Evolutionary conservation across 2,329 filamentous ascomycete genomes (phyloP).

Genomic region (Epichloe amarillans): DNA sequence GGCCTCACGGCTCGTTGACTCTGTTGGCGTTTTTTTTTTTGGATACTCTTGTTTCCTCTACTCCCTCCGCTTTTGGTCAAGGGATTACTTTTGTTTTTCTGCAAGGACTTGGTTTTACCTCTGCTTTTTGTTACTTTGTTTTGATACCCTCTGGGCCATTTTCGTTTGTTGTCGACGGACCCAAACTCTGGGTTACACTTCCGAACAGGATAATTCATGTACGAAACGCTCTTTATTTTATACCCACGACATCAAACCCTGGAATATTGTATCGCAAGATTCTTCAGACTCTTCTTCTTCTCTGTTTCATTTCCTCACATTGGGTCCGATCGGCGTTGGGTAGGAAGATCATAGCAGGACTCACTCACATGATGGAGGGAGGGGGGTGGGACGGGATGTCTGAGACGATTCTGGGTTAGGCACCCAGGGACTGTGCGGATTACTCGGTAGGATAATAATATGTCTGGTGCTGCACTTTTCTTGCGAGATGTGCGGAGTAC

Average conservation of each 20-base stretch:
- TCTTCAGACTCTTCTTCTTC: neutral
- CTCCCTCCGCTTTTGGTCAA: neutral
- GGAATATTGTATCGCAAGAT: neutral
- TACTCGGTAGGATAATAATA: no score
- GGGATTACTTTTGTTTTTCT: neutral
- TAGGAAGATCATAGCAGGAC: neutral
- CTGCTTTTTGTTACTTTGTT: neutral
- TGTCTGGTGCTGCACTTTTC: no score
- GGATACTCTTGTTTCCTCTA: neutral
- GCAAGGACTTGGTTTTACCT: neutral
- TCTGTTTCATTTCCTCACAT: neutral
- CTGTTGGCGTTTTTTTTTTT: conserved; percentile 3
- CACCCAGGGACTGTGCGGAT: no score
- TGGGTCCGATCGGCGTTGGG: neutral
- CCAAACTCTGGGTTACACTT: neutral
- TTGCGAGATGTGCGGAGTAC: no score
- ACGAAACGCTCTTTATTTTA: neutral
- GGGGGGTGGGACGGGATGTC: no score
- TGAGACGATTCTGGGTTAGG: no score
- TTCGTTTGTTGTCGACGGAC: neutral
- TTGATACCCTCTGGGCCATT: neutral
- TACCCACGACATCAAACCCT: neutral
- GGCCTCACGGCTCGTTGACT: conserved; percentile 17
- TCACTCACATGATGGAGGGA: no score
- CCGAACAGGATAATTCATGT: neutral